Percentiles rank a stretch among this genome's conserved stretches.
Evolutionary conservation across 2,329 filamentous ascomycete species (phyloP).

Genomic region (Amphichorda felina): DNA sequence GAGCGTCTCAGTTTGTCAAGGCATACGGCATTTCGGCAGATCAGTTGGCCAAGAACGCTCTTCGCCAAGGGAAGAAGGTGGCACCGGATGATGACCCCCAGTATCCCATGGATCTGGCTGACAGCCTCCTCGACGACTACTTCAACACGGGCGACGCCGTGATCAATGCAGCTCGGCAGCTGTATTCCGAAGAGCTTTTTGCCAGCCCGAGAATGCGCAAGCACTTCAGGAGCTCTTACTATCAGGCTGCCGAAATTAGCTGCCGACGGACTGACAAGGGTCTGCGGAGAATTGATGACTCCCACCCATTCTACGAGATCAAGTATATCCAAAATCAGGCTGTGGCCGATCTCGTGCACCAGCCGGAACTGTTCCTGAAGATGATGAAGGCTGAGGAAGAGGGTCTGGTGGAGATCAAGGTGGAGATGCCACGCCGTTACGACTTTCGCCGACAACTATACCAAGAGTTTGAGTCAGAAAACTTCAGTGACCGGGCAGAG

Average conservation of each 20-base stretch:
- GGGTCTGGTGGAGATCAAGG: slow-evolving; percentile 74
- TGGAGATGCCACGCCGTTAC: slow-evolving; percentile 64
- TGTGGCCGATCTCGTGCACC: slow-evolving; percentile 65
- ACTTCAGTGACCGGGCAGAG: slow-evolving; percentile 88
- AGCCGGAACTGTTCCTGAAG: slow-evolving; percentile 84
- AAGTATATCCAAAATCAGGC: slow-evolving; percentile 91
- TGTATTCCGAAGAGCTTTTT: slow-evolving; percentile 85
- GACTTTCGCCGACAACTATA: slow-evolving; percentile 69
- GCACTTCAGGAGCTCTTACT: slow-evolving; percentile 72
- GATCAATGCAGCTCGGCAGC: slow-evolving; percentile 66
- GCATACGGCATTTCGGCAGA: slow-evolving; percentile 87
- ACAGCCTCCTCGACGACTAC: slow-evolving; percentile 59
- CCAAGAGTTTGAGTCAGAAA: slow-evolving; percentile 82
- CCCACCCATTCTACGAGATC: slow-evolving; percentile 94
- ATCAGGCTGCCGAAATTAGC: slow-evolving; percentile 72
- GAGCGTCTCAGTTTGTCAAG: slow-evolving; percentile 70
- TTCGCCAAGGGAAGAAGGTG: slow-evolving; percentile 65
- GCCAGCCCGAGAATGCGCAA: slow-evolving; percentile 84
- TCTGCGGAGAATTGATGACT: slow-evolving; percentile 82
- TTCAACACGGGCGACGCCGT: slow-evolving; percentile 69
- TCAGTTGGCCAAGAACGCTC: slow-evolving; percentile 75
- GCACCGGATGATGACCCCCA: slow-evolving; percentile 76
- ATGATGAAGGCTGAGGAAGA: slow-evolving; percentile 98
- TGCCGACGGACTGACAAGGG: slow-evolving; percentile 91
- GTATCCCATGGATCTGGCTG: slow-evolving; percentile 77